Conservation (phyloP, 108 stramenopile genomes). For the Fragilaria crotonensis region DNA sequence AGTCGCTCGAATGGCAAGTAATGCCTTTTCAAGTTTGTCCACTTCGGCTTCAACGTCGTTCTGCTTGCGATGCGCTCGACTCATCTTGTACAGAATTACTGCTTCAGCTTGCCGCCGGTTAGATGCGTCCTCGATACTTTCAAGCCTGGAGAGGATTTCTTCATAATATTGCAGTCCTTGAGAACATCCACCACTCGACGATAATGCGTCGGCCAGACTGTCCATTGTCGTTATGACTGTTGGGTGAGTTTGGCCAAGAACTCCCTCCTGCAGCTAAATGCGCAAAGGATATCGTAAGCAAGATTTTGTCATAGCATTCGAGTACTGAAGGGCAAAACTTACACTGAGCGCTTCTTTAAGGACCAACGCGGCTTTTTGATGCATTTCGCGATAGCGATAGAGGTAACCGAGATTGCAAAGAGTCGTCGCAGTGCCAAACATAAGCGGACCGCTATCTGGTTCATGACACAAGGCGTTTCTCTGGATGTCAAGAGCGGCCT, state of each 20-base stretch:
- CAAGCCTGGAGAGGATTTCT: conserved; percentile 24
- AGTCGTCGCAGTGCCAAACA: conserved; percentile 48
- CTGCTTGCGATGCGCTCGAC: conserved; percentile 12
- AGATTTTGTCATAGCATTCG: too few relatives aligned
- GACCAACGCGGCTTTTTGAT: conserved; percentile 31
- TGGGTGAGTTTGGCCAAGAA: conserved; percentile 23
- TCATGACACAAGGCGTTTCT: conserved; percentile 33
- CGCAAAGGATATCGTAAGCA: too few relatives aligned
- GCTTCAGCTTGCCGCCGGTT: conserved; percentile 22
- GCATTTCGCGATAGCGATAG: conserved; percentile 28
- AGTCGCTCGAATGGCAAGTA: conserved; percentile 11
- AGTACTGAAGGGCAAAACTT: too few relatives aligned
- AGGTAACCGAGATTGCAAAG: conserved; percentile 52
- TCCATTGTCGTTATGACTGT: conserved; percentile 42
- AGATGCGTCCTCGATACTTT: conserved; percentile 4
- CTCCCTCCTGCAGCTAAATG: conserved; percentile 40
- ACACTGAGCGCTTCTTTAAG: conserved; percentile 52
- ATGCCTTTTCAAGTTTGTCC: conserved; percentile 24
- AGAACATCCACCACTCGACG: conserved; percentile 8
- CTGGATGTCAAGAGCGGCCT: conserved; percentile 45
- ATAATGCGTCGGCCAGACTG: conserved; percentile 29
- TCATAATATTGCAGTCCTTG: conserved; percentile 29
- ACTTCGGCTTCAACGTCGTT: conserved; percentile 27
- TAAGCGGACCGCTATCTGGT: conserved; percentile 32
- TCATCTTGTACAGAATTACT: conserved; percentile 33